These are phyloP conservation scores for Megacollybia platyphylla DNA, from an alignment of 1,284 basidiomycete genomes.

Conservation along the genomic window DNA sequence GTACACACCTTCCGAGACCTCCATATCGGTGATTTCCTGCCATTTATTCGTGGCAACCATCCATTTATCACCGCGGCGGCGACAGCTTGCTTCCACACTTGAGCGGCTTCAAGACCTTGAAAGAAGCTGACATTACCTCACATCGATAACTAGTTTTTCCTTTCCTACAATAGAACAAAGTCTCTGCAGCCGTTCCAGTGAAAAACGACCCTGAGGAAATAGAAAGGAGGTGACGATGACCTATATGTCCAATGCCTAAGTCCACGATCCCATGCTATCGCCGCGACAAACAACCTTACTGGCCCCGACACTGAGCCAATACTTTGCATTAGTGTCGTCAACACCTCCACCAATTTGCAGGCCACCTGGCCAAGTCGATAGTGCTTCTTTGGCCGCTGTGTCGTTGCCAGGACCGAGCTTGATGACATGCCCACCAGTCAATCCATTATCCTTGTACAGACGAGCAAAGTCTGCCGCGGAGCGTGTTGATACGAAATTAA, in stretches of 20 bases:
- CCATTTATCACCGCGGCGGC: constrained; percentile 71
- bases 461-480: constrained; percentile 73
- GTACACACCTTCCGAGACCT: constrained; percentile 63
- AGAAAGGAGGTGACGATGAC: constrained; percentile 96
- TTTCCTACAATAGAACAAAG: constrained; percentile 66
- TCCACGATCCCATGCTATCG: background rate
- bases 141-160: constrained; percentile 88
- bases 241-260: constrained; percentile 23
- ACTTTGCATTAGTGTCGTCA: constrained; percentile 63
- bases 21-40: constrained; percentile 94
- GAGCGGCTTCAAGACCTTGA: background rate
- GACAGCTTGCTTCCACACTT: constrained; percentile 48
- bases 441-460: constrained; percentile 59
- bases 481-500: constrained; percentile 88
- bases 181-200: constrained; percentile 53
- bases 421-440: constrained; percentile 91
- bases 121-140: constrained; percentile 46
- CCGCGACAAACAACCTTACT: constrained; percentile 48
- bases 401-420: constrained; percentile 92
- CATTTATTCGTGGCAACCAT: constrained; percentile 98
- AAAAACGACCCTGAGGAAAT: constrained; percentile 78
- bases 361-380: constrained; percentile 79
- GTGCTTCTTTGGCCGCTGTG: constrained; percentile 71
- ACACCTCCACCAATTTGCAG: constrained; percentile 96
- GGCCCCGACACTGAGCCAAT: constrained; percentile 86